These are phyloP conservation scores for Diplosphaera chodatii DNA, from an alignment of 139 green algal genomes.

Conservation along the genomic window DNA sequence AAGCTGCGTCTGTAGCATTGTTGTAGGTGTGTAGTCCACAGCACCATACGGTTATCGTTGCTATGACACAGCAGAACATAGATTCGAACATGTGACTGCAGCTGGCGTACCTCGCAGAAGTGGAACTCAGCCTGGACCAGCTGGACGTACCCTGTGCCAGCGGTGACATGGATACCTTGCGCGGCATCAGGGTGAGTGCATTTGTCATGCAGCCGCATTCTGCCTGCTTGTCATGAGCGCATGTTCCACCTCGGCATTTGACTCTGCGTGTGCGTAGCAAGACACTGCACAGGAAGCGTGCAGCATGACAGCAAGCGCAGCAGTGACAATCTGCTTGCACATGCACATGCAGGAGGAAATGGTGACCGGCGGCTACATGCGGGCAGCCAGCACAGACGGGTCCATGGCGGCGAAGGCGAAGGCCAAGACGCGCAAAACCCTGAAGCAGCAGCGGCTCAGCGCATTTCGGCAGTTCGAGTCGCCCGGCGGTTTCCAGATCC, in stretches of 20 bases:
- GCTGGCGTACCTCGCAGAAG: constrained; percentile 33
- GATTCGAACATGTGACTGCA: too few relatives aligned
- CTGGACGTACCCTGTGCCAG: constrained; percentile 8
- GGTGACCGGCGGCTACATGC: constrained; percentile 51
- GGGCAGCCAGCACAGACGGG: constrained; percentile 47
- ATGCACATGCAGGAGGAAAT: constrained; percentile 59
- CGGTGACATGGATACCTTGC: constrained; percentile 20
- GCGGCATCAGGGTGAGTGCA: not conserved
- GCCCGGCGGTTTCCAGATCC: constrained; percentile 54
- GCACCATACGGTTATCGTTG: too few relatives aligned
- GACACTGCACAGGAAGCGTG: too few relatives aligned
- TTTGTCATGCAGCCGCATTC: too few relatives aligned
- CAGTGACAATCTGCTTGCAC: too few relatives aligned
- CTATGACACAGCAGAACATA: too few relatives aligned
- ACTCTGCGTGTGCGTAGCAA: too few relatives aligned
- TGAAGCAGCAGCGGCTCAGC: constrained; percentile 9
- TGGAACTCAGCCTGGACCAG: constrained; percentile 31
- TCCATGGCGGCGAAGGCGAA: constrained; percentile 55
- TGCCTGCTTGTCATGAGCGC: not conserved
- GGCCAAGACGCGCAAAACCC: constrained; percentile 50
- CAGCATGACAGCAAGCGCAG: too few relatives aligned
- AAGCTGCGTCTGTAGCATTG: constrained; percentile 53
- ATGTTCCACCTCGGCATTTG: too few relatives aligned
- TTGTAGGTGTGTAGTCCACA: not conserved
- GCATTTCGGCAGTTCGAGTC: constrained; percentile 48